Evolutionary conservation across 2,329 filamentous ascomycete genomes (phyloP).

Genomic region (Thermothelomyces thermophilus): DNA sequence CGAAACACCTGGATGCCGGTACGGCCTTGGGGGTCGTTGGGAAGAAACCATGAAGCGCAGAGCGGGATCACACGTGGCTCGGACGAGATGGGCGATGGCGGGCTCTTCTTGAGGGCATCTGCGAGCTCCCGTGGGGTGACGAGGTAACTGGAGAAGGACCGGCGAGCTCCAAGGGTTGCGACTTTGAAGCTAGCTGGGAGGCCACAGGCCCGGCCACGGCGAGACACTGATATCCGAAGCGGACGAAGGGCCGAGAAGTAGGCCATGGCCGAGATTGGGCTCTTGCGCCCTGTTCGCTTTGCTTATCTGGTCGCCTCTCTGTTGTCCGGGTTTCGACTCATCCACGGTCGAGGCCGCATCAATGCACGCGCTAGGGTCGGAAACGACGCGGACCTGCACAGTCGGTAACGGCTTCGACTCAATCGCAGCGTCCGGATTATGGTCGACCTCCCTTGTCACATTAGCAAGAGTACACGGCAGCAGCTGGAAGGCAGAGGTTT

Average conservation of each 20-base stretch:
- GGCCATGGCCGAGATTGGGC: conserved; percentile 34
- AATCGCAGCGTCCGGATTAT: background rate
- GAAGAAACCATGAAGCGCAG: conserved; percentile 93
- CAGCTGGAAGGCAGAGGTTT: background rate
- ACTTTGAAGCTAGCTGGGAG: conserved; percentile 2
- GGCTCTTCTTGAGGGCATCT: conserved; percentile 75
- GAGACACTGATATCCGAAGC: conserved; percentile 35
- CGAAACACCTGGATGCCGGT: conserved; percentile 76
- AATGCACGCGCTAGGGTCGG: background rate
- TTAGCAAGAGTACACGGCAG: too few relatives aligned
- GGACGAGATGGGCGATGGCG: conserved; percentile 70
- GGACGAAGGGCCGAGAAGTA: conserved; percentile 38
- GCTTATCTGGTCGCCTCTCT: background rate
- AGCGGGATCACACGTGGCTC: conserved; percentile 80
- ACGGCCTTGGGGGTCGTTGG: conserved; percentile 67
- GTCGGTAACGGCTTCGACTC: conserved; percentile 2
- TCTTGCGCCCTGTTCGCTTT: background rate
- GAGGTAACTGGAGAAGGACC: conserved; percentile 71
- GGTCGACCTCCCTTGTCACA: conserved; percentile 6
- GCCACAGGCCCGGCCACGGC: conserved; percentile 26
- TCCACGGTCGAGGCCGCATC: background rate
- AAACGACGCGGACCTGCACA: background rate
- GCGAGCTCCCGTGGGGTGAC: conserved; percentile 78
- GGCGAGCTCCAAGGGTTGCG: conserved; percentile 30
- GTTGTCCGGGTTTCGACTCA: background rate